Base-by-base conservation (phyloP, 371 early-diverging fungal genomes). In the Saksenaea vasiformis region DNA sequence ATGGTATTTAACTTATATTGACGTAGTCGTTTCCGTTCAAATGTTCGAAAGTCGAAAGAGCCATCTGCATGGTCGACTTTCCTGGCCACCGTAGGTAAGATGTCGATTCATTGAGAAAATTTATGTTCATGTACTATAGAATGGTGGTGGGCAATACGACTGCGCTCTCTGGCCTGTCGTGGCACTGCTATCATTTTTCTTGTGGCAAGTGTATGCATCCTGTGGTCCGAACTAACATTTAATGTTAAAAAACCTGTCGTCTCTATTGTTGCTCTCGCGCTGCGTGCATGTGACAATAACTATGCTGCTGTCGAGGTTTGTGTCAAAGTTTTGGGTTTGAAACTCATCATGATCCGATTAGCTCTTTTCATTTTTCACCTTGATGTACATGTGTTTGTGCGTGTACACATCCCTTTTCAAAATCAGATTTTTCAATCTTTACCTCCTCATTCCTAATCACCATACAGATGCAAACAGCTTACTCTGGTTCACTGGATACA, bases 151-250 rank as follows among this genome's bases (percentile, higher is more conserved):
- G 87, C 88, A 65, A 69, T 94, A 34, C 80, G 79, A 56, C 61
- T 95, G 22, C 84, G 87, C 15, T 93, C 96, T 0, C 56, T 86
- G 14, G 58, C 83, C 2, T 80, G 84, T 58, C 89, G 89, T 19
- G 60, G 70, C 1, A 54, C 90, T 15, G 80, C 92, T 0, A 68
- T 90, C 5, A 24, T 89, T 0, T 90, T 84, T 57, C 85, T 85
- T 0, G 9, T 84, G 9, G 62, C 92, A 27, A 92, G 95, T 27
- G 62, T 87, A 0, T 79, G 87, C 41, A 82, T 97, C 15, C 79
- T 97, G 17, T 96, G 96, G 96, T 95, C 95, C 5, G 98, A 97
- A 70, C 76, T 94, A 44, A 94, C 94, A 0, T 94, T 96, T 69
- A 88, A 88, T 56, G 71, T 90, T 19, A 53, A 72, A 60, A 70